Evolutionary conservation across 257 asterid species (phyloP), one percentile per base, ranked within the genome.

Genomic region (Verbena officinalis): DNA sequence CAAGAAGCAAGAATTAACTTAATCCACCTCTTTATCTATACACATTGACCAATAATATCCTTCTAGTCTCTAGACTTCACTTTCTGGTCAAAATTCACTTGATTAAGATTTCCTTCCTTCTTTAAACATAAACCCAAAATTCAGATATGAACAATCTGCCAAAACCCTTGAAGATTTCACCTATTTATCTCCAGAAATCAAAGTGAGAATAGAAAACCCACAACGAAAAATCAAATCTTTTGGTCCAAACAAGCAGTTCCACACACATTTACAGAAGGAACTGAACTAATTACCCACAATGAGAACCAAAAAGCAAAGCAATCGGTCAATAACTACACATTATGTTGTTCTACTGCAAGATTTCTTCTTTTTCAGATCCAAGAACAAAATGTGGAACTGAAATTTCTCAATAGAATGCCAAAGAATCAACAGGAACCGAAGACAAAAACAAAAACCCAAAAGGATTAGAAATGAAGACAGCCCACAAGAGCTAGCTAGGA

Each of bases 361-460:
- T 20, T 24, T 45, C 44, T 68, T 12, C 68, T 19, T 57, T n/a
- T 42, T 55, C 71, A 80, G 87, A 87, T 80, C 83, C 76, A 66
- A 57, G 62, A 77, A 67, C 38, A 64, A 56, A 42, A 19, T 34
- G 57, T 43, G 54, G 27, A 6, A 19, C 55, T 46, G 57, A 58
- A 78, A 65, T 51, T 56, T 58, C 39, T 58, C 21, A 50, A 34
- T 51, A 68, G 39, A 54, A 56, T 22, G 59, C 13, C 59, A 31
- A 39, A 15, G 22, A 65, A 8, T 34, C 43, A 48, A 43, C 33
- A 27, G 33, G 5, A 27, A 27, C 2, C 33, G 2, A n/a, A n/a
- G 33, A 27, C 5, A 2, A 27, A 5, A 27, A 27, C 33, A n/a
- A n/a, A n/a, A n/a, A 27, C 33, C 33, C 33, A 2, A 27, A 22